Base-by-base conservation (phyloP, 2,329 filamentous ascomycete genomes). In the Elsinoe fawcettii region DNA sequence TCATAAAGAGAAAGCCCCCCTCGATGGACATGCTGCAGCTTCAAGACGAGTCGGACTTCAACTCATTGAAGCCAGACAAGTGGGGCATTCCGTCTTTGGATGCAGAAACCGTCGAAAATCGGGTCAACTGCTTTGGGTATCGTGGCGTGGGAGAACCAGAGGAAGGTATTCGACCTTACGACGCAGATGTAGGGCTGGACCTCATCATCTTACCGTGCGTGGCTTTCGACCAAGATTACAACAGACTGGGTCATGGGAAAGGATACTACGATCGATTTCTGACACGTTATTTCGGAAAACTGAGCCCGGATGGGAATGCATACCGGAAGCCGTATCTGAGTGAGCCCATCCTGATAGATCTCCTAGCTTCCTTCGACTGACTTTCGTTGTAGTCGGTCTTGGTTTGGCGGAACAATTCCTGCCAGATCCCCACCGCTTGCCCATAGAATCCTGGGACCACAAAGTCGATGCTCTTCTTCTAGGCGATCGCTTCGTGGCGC, bases 201-300 rank as follows among this genome's bases (percentile, higher is more conserved):
- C 72, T 99, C 63, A 87, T 99, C 62, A 78, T 99, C 25, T 82
- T 97, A 77, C 93, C 93, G 1, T 93, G 91, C 11, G 88, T 99
- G 66, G 92, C 90, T 2, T 99, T 99, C 71, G 91, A 96, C 70
- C 77, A 77, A 2, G 75, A 74, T 11, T 80, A 93, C 60, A 82
- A 86, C 63, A 81, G 93, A 64, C 79, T 97, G 18, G 93, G 93
- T 39, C 93, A 99, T 71, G 93, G 93, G 58, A 95, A 90, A 71
- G 93, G 93, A 30, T 99, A 95, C 74, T 99, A 99, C 77, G 93
- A 99, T 75, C 87, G 85, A 71, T 99, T 96, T 71, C 74, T 99
- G 68, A 82, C 86, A 66, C 83, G 86, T 64, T 95, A 91, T 79
- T 71, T 65, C 64, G 65, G 46, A 55, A 60, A 47, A 55, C 22